phyloP scores from a whole-genome alignment of 768 basidiomycete genomes.

The Dacryopinax spathularia region DNA sequence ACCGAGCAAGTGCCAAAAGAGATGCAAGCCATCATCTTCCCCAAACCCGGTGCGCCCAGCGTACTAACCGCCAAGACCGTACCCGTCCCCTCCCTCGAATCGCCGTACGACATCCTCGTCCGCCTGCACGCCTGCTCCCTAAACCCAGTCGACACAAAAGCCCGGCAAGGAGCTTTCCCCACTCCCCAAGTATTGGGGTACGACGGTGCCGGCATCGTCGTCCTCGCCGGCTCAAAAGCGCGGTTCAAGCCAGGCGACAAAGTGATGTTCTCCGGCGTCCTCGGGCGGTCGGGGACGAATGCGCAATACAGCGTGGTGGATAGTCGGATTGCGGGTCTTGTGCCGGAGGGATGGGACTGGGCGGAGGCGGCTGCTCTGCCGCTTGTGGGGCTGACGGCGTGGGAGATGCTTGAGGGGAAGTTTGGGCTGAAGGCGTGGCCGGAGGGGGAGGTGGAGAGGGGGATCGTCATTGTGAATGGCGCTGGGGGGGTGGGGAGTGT shows the following conservation, averaged over 20 bases:
- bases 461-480: neutral
- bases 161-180: neutral
- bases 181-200: neutral
- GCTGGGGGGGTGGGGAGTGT: slow-evolving; percentile 2
- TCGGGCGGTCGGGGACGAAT: neutral
- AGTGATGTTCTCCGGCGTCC: slow-evolving; percentile 4
- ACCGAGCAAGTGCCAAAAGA: too few species aligned
- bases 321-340: neutral
- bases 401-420: slow-evolving; percentile 11
- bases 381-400: slow-evolving; percentile 9
- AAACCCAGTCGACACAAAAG: slow-evolving; percentile 6
- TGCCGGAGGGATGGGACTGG: neutral
- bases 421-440: neutral
- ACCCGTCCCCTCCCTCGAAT: neutral
- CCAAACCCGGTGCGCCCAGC: too few species aligned
- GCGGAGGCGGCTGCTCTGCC: slow-evolving; percentile 9
- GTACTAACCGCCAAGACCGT: neutral
- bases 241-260: neutral
- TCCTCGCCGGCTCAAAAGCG: neutral
- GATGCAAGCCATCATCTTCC: too few species aligned
- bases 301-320: slow-evolving; percentile 8
- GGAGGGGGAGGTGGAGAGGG: neutral
- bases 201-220: slow-evolving; percentile 1
- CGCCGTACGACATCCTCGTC: slow-evolving; percentile 7
- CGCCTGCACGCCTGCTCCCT: neutral